Base-by-base conservation (phyloP, 2,329 filamentous ascomycete genomes). In the Sphaerostilbella broomeana region DNA sequence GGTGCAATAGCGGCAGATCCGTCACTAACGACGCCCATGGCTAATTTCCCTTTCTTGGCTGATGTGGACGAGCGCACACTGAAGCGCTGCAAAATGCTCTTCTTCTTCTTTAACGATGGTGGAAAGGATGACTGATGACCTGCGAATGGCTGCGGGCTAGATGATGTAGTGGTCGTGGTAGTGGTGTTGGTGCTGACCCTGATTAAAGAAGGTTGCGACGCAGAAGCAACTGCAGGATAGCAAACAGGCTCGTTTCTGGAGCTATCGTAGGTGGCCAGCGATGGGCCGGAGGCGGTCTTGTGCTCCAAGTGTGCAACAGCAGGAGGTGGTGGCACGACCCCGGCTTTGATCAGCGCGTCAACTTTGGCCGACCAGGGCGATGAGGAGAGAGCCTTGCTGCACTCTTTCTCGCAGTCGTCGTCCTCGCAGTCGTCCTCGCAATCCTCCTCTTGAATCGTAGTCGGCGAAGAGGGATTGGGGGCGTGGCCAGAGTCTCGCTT, bases 401-500 rank as follows among this genome's bases (percentile, higher is more conserved):
- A 13, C 10, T 33, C 21, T 17, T 20, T 16, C 19, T 26, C 30
- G 19, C 25, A 30, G n/a, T 9, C 18, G 33, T 24, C 44, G 32
- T 50, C 56, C 36, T 55, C 50, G 36, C 56, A 57, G 16, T 59
- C 60, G 34, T 65, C 60, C 43, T 67, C 61, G 38, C 56, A 59
- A 49, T 62, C 58, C 46, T 66, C 56, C 41, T 69, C 68, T 42
- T 57, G 60, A 53, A 61, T 61, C 12, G 57, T 58, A 11, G 52
- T 52, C 12, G 56, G 49, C 17, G 49, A 48, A 2, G 45, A 45
- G 10, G 54, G 51, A 18, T 68, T 69, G 10, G 68, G 63, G 35
- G 70, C 68, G 36, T 73, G 65, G 6, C 67, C 71, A 17, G 74
- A 79, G 50, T 79, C 74, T 43, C 76, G 65, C 56, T 74, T 79